Evolutionary conservation across 768 basidiomycete species (phyloP).

Genomic region (Suillus subluteus): DNA sequence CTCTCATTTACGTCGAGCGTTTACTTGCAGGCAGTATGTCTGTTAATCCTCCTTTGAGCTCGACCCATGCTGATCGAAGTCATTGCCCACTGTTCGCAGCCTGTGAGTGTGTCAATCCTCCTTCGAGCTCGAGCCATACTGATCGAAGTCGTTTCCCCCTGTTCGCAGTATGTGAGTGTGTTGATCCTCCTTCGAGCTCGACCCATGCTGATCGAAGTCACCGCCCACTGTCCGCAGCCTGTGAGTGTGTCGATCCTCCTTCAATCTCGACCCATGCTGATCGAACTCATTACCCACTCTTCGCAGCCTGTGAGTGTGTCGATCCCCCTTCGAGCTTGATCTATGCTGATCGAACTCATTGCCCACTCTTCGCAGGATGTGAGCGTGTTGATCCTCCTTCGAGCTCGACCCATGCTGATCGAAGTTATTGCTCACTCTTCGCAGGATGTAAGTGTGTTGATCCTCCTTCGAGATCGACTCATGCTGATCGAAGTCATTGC

Average conservation of each 20-base stretch:
- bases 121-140: neutral
- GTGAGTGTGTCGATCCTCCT: neutral
- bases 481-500: too few species aligned
- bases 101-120: neutral
- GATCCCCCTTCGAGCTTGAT: neutral
- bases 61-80: neutral
- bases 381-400: neutral
- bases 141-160: neutral
- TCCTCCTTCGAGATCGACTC: neutral
- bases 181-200: neutral
- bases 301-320: neutral
- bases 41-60: neutral
- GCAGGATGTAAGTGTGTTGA: neutral
- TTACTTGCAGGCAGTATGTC: neutral
- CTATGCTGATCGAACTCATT: too few species aligned
- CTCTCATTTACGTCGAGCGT: neutral
- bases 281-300: neutral
- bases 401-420: neutral
- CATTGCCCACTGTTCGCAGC: neutral
- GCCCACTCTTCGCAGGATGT: neutral
- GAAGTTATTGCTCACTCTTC: neutral
- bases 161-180: neutral
- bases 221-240: neutral
- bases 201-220: neutral
- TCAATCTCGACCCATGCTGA: neutral